Evolutionary conservation across 768 basidiomycete species (phyloP).

Genomic region (Pleurotus citrinopileatus): DNA sequence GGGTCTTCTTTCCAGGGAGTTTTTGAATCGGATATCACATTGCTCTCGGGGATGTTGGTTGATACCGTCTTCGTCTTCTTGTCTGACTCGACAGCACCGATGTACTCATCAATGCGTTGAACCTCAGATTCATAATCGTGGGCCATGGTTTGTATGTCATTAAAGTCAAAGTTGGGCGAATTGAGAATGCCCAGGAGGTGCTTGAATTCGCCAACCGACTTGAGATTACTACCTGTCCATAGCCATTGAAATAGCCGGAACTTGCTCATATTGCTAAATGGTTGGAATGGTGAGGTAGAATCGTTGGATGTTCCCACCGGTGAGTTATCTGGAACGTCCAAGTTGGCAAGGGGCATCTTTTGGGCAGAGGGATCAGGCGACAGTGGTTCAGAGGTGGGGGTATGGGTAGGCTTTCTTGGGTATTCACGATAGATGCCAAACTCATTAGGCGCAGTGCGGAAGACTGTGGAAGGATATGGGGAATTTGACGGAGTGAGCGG

Average conservation of each 20-base stretch:
- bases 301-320: background rate
- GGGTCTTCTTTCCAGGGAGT: slow-evolving; percentile 18
- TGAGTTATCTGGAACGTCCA: background rate
- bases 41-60: background rate
- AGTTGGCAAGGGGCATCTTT: background rate
- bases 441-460: background rate
- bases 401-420: background rate
- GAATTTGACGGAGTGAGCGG: background rate
- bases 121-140: background rate
- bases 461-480: background rate
- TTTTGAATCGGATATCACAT: too few relatives aligned
- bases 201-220: background rate
- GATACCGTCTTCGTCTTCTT: background rate
- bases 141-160: background rate
- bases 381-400: background rate
- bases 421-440: background rate
- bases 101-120: background rate
- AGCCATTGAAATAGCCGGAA: background rate
- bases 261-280: background rate
- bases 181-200: background rate
- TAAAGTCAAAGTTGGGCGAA: background rate
- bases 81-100: background rate
- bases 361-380: background rate
- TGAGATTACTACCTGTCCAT: background rate
- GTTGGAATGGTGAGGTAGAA: background rate